Evolutionary conservation across 495 filamentous ascomycete genomes (phyloP).

Genomic region (Rhizodiscina lignyota): DNA sequence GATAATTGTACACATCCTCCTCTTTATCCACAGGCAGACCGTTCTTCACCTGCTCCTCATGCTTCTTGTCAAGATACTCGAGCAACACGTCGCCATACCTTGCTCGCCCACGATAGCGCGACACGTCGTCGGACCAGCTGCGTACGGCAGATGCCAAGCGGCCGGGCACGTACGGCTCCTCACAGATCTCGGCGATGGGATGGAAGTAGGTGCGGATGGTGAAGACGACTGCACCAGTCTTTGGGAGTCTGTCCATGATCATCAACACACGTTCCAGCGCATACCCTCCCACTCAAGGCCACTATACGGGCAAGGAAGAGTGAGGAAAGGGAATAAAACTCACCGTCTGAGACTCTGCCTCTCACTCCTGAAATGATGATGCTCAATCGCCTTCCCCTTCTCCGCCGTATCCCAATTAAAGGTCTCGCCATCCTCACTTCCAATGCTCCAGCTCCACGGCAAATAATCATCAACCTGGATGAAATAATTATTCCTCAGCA

Average conservation of each 20-base stretch:
- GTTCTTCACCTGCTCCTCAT: conserved; percentile 52
- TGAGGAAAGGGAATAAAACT: no score
- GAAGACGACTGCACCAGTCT: conserved; percentile 49
- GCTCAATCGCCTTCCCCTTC: conserved; percentile 56
- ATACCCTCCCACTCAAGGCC: background rate
- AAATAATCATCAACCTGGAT: conserved; percentile 25
- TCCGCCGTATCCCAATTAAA: conserved; percentile 57
- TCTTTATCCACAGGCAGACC: conserved; percentile 28
- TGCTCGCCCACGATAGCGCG: conserved; percentile 69
- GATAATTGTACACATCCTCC: conserved; percentile 17
- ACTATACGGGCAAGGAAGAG: background rate
- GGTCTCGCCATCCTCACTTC: conserved; percentile 43
- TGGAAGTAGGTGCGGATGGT: conserved; percentile 27
- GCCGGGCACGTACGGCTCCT: conserved; percentile 23
- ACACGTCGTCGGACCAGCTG: conserved; percentile 80
- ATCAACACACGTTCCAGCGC: background rate
- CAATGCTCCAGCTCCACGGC: conserved; percentile 51
- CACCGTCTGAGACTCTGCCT: conserved; percentile 54
- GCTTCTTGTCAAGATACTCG: conserved; percentile 67
- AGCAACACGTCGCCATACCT: conserved; percentile 63
- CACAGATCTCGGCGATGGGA: conserved; percentile 22
- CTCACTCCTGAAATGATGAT: conserved; percentile 70
- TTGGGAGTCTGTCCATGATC: conserved; percentile 32
- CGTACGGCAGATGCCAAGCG: conserved; percentile 27
- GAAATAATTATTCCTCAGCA: conserved; percentile 26